These are phyloP conservation scores for Kodamaea fungicola DNA, from an alignment of 1,139 yeast species.

Conservation along the genomic window DNA sequence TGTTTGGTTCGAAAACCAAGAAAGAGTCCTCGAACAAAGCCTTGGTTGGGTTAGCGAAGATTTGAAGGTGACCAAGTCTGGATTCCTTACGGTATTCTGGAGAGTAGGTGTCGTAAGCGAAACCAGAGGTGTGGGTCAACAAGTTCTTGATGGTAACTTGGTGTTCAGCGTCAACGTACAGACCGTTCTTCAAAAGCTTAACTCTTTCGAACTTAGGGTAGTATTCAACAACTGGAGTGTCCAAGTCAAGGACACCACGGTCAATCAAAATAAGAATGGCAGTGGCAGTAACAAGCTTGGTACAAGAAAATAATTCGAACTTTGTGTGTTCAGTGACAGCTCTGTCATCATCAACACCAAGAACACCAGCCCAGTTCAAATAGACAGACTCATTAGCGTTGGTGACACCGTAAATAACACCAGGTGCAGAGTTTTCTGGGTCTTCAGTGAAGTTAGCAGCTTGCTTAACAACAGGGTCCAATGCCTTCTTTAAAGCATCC, in stretches of 20 bases:
- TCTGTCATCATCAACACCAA: background rate
- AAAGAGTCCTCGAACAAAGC: constrained; percentile 27
- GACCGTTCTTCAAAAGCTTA: constrained; percentile 6
- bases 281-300: constrained; percentile 18
- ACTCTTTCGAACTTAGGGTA: constrained; percentile 13
- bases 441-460: constrained; percentile 1
- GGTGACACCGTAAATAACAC: constrained; percentile 7
- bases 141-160: constrained; percentile 46
- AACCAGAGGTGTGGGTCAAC: constrained; percentile 50
- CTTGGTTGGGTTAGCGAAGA: constrained; percentile 16
- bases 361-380: constrained; percentile 3
- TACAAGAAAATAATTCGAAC: constrained; percentile 4
- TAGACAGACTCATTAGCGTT: constrained; percentile 4
- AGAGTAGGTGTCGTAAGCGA: constrained; percentile 38
- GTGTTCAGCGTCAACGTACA: constrained; percentile 8
- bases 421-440: constrained; percentile 4
- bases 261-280: constrained; percentile 18
- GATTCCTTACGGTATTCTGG: constrained; percentile 12
- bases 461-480: constrained; percentile 1
- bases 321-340: constrained; percentile 1
- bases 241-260: constrained; percentile 17
- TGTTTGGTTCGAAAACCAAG: constrained; percentile 51
- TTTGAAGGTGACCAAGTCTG: constrained; percentile 18
- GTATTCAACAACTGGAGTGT: constrained; percentile 18
- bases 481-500: constrained; percentile 1